Percentiles rank a stretch among this genome's conserved stretches.
These are phyloP conservation scores for Dictyostelium intermedium DNA, from an alignment of 78 protist genomes.

Conservation along the genomic window DNA sequence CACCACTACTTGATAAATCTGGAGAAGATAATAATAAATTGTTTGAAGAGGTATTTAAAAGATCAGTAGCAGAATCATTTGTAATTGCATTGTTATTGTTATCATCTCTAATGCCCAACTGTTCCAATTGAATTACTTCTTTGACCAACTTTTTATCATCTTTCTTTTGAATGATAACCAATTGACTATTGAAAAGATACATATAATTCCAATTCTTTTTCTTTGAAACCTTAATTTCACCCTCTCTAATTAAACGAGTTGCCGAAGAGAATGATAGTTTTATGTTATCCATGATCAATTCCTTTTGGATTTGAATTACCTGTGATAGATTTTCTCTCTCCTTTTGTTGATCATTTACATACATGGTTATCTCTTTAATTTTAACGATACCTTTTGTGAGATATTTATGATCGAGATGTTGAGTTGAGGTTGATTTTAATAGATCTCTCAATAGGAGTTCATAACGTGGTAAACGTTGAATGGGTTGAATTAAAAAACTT, in stretches of 20 bases:
- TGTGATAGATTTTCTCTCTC: slow-evolving; percentile 24
- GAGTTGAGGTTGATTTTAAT: not conserved
- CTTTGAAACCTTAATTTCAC: slow-evolving; percentile 11
- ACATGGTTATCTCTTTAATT: slow-evolving; percentile 35
- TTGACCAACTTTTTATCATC: not conserved
- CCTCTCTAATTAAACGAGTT: slow-evolving; percentile 1
- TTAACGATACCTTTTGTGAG: not conserved
- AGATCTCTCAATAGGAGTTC: slow-evolving; percentile 17
- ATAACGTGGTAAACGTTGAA: slow-evolving; percentile 46
- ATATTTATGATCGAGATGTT: not conserved
- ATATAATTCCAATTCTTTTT: slow-evolving; percentile 36
- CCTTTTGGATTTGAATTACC: slow-evolving; percentile 40
- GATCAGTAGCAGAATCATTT: not conserved
- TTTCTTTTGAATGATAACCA: slow-evolving; percentile 14
- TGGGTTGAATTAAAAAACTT: slow-evolving; percentile 24
- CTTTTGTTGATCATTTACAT: slow-evolving; percentile 41
- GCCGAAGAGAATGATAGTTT: slow-evolving; percentile 19
- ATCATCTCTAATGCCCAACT: not conserved
- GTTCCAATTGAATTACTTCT: slow-evolving; percentile 32
- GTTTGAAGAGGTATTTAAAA: not conserved
- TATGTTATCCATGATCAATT: not conserved
- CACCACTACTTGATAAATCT: not conserved
- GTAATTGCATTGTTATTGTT: not conserved
- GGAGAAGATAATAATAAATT: not conserved
- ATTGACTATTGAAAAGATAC: slow-evolving; percentile 22